Evolutionary conservation across 2,329 filamentous ascomycete genomes (phyloP), one percentile per base, ranked within the genome.

Genomic region (Penicillium corylophilum): DNA sequence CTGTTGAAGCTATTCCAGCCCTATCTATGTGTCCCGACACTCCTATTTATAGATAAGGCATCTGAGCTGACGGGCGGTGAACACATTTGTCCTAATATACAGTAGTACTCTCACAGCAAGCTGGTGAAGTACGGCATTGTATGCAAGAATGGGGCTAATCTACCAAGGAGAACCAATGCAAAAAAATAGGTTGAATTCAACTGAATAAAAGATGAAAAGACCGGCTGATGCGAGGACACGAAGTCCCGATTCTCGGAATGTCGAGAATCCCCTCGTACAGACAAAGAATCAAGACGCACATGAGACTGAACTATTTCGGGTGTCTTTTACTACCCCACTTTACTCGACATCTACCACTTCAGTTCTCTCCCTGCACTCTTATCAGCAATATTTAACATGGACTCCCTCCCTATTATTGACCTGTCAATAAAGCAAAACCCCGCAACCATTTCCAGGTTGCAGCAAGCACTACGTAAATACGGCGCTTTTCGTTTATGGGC

Each of bases 401-500:
- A 44, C 39, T 26, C 15, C 20, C 42, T 55, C 16, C 36, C 48
- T 33, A 38, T 55, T 18, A 29, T 54, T 16, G 28, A 54, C 18
- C 24, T 54, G 26, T 18, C 44, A 15, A 20, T 9, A 38, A 26
- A 16, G 3, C 41, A 18, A 39, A 40, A 22, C 35, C 35, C 48
- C 8, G 4, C 45, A 15, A 45, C 35, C 12, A 42, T 48, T n/a
- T 46, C 35, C 10, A 45, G 10, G n/a, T 6, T 48, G 31, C 28
- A 28, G 35, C 12, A 16, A 23, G 48, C 44, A 18, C 35, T 54
- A 8, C 41, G 16, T 33, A 28, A 39, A 13, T 54, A 24, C 22
- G 52, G 52, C 8, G 52, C 48, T 18, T 48, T 54, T 48, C 48
- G 48, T 13, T 38, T 54, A 15, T 38, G 22, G 28, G 48, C 48